phyloP scores from a whole-genome alignment of 129 eudicot species.

The Artemisia tridentata region DNA sequence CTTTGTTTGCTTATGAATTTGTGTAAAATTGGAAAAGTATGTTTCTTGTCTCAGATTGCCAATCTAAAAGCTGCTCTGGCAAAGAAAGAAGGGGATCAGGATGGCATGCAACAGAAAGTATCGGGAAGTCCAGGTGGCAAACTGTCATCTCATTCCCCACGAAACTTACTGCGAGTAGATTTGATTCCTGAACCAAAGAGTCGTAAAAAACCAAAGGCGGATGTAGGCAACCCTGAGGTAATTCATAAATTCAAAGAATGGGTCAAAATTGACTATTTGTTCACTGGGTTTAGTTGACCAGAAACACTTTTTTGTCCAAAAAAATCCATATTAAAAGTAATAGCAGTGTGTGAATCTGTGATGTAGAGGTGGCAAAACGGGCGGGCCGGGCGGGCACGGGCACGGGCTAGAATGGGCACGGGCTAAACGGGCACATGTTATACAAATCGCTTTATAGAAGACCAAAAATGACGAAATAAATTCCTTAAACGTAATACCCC shows the following conservation, averaged over 20 bases:
- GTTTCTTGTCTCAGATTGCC: constrained; percentile 56
- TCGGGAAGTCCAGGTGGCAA: constrained; percentile 66
- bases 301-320: no score
- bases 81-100: constrained; percentile 66
- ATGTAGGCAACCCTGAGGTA: constrained; percentile 81
- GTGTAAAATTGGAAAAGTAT: constrained; percentile 2
- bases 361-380: no score
- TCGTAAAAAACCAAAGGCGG: constrained; percentile 70
- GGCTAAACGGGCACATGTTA: no score
- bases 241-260: not conserved
- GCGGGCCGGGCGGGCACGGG: no score
- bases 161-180: constrained; percentile 39
- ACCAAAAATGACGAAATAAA: no score
- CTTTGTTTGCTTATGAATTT: constrained; percentile 7
- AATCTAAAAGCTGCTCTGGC: constrained; percentile 88
- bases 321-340: no score
- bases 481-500: no score
- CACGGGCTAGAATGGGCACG: no score
- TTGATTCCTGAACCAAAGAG: constrained; percentile 36
- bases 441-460: no score
- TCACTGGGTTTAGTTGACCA: not conserved
- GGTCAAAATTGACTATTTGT: not conserved
- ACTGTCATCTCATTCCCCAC: constrained; percentile 50
- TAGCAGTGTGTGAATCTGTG: no score
- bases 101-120: constrained; percentile 37